Evolutionary conservation across 1,284 basidiomycete genomes (phyloP).

Genomic region (Ceratobasidium sp.): DNA sequence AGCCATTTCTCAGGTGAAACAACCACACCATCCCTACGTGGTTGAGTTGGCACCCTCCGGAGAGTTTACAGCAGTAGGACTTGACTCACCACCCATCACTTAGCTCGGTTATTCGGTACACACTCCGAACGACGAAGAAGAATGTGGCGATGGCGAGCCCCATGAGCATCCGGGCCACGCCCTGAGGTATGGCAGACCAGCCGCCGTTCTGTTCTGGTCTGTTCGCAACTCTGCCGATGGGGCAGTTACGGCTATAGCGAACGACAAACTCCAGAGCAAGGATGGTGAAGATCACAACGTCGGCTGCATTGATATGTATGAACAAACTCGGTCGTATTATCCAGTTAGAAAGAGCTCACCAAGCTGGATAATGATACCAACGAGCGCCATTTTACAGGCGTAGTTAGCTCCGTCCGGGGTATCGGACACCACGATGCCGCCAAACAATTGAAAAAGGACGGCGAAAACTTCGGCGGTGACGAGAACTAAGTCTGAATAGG

Average conservation of each 20-base stretch:
- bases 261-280: conserved; percentile 53
- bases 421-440: conserved; percentile 56
- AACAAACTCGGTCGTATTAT: background rate
- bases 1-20: conserved; percentile 44
- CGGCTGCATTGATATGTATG: conserved; percentile 34
- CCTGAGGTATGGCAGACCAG: conserved; percentile 21
- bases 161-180: conserved; percentile 41
- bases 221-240: conserved; percentile 46
- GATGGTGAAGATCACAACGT: conserved; percentile 55
- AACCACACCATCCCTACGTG: conserved; percentile 41
- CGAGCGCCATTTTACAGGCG: conserved; percentile 52
- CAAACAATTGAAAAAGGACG: conserved; percentile 59
- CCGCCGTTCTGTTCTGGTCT: conserved; percentile 42
- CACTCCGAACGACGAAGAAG: conserved; percentile 45
- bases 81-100: conserved; percentile 53
- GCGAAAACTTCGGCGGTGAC: conserved; percentile 57
- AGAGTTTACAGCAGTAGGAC: background rate
- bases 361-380: conserved; percentile 53
- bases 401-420: conserved; percentile 39
- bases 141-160: conserved; percentile 47
- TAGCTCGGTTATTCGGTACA: conserved; percentile 51
- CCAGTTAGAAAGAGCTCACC: conserved; percentile 44
- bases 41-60: background rate
- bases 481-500: conserved; percentile 55
- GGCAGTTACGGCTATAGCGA: conserved; percentile 48